Base-by-base conservation (phyloP, 495 filamentous ascomycete species). In the Tuber aestivum region DNA sequence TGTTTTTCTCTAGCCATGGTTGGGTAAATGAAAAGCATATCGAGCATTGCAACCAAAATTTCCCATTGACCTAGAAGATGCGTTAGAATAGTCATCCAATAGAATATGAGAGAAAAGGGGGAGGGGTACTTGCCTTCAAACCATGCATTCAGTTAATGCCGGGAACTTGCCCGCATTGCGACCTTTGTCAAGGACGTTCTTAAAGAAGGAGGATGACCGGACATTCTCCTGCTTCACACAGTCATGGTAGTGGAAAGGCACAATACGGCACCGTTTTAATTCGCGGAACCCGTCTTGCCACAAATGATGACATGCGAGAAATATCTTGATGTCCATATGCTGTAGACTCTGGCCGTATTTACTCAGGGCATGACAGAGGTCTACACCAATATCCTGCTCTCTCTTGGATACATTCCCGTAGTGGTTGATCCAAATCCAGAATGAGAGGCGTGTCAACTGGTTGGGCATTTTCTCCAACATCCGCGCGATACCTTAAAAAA, bases 371-470 rank as follows among this genome's bases (percentile, higher is more conserved):
- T 71, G 76, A 37, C 79, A 81, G 35, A 81, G 79, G n/a, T 69
- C 61, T 69, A 50, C 76, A 9, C 61, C 48, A 50, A 70, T 40
- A 0, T 56, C 48, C 72, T 81, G 75, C 71, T 81, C 79, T 40
- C 75, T 70, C 27, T n/a, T 35, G 69, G 74, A 81, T n/a, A 73
- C 70, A 12, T 81, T 81, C 56, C 79, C 79, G 56, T 74, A 81
- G 70, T 75, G 78, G 41, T 81, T 79, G 70, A 81, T 75, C 75
- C 78, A 81, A 42, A 81, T 75, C 40, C 72, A 81, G 44, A 81
- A 81, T n/a, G 77, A 73, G 48, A 81, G 78, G 27, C 78, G 78
- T 68, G 72, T 81, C 18, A 81, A 61, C 41, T 72, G 79, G 41
- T 75, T 70, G 35, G 74, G 74, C 69, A 81, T 72, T 38, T 61